Evolutionary conservation across 257 asterid genomes (phyloP).

Genomic region (Forsythia viridissima): DNA sequence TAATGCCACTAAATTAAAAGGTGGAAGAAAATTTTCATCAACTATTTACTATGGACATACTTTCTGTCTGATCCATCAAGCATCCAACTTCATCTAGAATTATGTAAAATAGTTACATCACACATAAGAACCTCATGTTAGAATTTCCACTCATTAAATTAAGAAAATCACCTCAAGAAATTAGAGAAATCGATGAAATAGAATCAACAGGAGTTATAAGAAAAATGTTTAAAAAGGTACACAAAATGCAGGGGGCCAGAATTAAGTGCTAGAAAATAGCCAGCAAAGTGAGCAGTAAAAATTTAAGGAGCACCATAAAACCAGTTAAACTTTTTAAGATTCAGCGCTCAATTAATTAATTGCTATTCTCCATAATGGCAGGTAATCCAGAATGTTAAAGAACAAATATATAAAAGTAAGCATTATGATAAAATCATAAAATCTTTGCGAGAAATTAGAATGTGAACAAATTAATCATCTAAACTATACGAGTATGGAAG

Average conservation of each 20-base stretch:
- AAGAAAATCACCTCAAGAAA: background rate
- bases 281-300: background rate
- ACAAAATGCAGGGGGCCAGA: background rate
- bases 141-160: constrained; percentile 3
- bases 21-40: background rate
- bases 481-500: background rate
- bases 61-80: background rate
- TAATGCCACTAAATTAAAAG: background rate
- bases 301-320: background rate
- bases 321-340: background rate
- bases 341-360: background rate
- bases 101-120: background rate
- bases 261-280: background rate
- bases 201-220: background rate
- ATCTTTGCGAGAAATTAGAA: background rate
- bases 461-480: background rate
- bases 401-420: background rate
- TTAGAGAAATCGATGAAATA: background rate
- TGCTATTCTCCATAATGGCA: background rate
- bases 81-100: constrained; percentile 14
- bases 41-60: background rate
- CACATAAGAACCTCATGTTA: constrained; percentile 7
- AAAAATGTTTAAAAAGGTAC: background rate
- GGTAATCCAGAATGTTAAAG: background rate
- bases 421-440: background rate